A percentile compares a stretch with the other conserved stretches of the same genome.
phyloP scores from a whole-genome alignment of 495 filamentous ascomycete genomes.

The Podospora pseudopauciseta region DNA sequence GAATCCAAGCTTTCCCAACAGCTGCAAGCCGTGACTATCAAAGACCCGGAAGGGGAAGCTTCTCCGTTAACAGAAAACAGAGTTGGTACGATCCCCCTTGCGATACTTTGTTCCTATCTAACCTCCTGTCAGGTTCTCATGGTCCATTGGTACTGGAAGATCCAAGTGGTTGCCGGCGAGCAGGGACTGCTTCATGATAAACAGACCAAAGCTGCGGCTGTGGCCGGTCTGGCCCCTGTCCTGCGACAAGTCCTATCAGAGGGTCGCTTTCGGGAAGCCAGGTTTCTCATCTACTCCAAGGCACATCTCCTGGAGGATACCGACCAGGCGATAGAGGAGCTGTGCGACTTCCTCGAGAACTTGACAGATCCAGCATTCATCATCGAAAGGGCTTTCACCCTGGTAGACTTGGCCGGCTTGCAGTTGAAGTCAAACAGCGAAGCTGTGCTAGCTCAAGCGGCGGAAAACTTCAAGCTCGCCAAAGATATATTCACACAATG shows the following conservation, averaged over 20 bases:
- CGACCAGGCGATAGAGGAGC: not conserved
- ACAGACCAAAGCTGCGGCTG: not conserved
- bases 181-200: not conserved
- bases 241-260: not conserved
- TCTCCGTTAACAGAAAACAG: not conserved
- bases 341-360: not conserved
- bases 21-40: too few relatives aligned
- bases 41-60: too few relatives aligned
- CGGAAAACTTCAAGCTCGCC: not conserved
- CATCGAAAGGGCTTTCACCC: not conserved
- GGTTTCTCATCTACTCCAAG: not conserved
- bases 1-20: not conserved
- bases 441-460: not conserved
- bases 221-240: not conserved
- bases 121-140: not conserved
- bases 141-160: not conserved
- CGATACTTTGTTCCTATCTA: not conserved
- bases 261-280: not conserved
- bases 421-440: not conserved
- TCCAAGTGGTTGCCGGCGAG: not conserved
- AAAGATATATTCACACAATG: not conserved
- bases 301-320: not conserved
- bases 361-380: not conserved
- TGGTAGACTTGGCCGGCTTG: not conserved
- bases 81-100: not conserved